Base-by-base conservation (phyloP, 2,329 filamentous ascomycete species). In the Hirsutella minnesotensis region DNA sequence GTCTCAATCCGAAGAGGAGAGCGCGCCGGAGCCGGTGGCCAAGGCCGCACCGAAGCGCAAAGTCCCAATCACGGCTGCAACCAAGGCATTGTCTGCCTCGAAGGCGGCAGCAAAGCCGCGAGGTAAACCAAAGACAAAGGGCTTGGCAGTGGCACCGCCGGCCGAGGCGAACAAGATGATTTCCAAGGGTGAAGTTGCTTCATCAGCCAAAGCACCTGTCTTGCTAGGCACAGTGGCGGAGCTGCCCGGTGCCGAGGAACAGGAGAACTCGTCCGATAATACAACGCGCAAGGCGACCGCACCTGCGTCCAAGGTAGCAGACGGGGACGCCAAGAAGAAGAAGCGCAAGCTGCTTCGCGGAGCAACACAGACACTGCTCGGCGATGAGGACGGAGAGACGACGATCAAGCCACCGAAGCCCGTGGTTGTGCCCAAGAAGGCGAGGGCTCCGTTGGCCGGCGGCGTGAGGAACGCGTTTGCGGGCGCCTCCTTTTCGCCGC, bases 311-410 rank as follows among this genome's bases (percentile, higher is more conserved):
- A 35, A 35, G 16, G 24, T 19, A 22, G 33, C 35, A 21, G 62
- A 64, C 49, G 53, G 50, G 24, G 65, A 71, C 49, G 65, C 60
- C 7, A 75, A 70, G 60, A 80, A 77, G 57, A 86, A 82, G 70
- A 88, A 83, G 67, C 77, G 83, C 48, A 89, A 86, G 61, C 64
- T 86, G 5, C 68, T 85, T 2, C 78, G 80, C 4, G 66, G 63
- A 19, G 69, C 72, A 19, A 76, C 73, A 39, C 77, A 78, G 49
- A 84, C 78, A 3, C 57, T 92, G 5, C 86, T 90, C 45, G 81
- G 83, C 4, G 81, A 83, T 9, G 72, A 42, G 15, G 41, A 43
- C n/a, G 36, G 18, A n/a, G 35, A 37, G n/a, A 18, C 19, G n/a
- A 69, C 5, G 77, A 61, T 10, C 75, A 75, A 40, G 52, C 63